Evolutionary conservation across 2,329 filamentous ascomycete genomes (phyloP).

Genomic region (Colletotrichum spinosum): DNA sequence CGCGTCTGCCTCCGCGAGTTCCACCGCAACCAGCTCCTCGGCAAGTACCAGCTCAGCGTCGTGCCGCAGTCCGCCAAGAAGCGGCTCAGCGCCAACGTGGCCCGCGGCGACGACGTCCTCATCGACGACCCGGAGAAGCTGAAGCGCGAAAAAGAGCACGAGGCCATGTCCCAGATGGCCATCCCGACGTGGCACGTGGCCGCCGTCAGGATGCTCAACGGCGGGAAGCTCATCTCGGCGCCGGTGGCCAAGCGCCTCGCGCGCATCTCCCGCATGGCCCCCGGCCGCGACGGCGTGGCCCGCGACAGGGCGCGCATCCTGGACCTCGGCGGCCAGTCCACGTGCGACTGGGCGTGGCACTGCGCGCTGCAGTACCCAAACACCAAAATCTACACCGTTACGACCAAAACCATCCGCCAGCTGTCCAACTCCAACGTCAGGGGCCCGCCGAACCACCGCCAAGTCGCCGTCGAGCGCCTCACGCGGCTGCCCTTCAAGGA

Average conservation of each 20-base stretch:
- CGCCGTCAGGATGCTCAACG: conserved; percentile 70
- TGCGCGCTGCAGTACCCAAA: conserved; percentile 87
- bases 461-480: conserved; percentile 80
- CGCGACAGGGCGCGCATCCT: conserved; percentile 76
- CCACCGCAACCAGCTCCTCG: conserved; percentile 85
- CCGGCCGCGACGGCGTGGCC: conserved; percentile 55
- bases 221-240: conserved; percentile 72
- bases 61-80: conserved; percentile 76
- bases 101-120: conserved; percentile 75
- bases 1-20: conserved; percentile 78
- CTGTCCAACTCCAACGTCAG: conserved; percentile 80
- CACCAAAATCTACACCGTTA: conserved; percentile 88
- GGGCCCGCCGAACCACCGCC: conserved; percentile 88
- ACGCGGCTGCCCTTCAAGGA: conserved; percentile 87
- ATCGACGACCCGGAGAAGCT: conserved; percentile 72
- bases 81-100: conserved; percentile 78
- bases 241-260: conserved; percentile 73
- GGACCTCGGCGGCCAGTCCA: conserved; percentile 86
- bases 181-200: conserved; percentile 71
- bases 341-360: conserved; percentile 97
- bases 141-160: conserved; percentile 80
- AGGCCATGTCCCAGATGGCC: conserved; percentile 80
- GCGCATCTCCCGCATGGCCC: conserved; percentile 62
- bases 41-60: conserved; percentile 83
- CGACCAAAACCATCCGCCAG: conserved; percentile 77